Conservation (phyloP, 2,329 filamentous ascomycete species). For the Ophiostoma sp. region DNA sequence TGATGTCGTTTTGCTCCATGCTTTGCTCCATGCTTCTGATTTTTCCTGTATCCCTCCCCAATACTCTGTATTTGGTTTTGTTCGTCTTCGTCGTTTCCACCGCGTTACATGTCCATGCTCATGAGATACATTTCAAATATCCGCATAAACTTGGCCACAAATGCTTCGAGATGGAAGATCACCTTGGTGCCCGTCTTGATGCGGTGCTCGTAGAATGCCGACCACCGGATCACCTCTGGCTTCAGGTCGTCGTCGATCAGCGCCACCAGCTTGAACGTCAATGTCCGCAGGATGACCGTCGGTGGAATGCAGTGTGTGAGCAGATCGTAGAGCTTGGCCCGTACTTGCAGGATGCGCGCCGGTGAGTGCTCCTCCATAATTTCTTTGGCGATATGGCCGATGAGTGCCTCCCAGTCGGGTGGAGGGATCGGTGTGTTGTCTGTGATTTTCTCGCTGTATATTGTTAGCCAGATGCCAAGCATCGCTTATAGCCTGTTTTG, state of each 20-base stretch:
- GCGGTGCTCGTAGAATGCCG: constrained; percentile 94
- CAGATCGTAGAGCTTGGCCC: constrained; percentile 94
- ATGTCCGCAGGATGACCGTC: constrained; percentile 88
- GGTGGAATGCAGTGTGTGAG: constrained; percentile 96
- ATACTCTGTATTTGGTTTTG: background rate
- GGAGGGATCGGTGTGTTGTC: constrained; percentile 88
- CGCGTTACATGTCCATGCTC: constrained; percentile 70
- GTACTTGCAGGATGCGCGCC: constrained; percentile 79
- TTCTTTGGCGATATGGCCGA: constrained; percentile 84
- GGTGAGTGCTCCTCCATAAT: constrained; percentile 94
- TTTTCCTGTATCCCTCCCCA: background rate
- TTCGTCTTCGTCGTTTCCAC: background rate
- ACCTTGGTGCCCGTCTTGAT: constrained; percentile 91
- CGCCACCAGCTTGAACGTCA: constrained; percentile 89
- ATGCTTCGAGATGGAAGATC: constrained; percentile 97
- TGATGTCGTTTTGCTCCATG: background rate
- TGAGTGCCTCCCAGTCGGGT: constrained; percentile 94
- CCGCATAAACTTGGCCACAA: constrained; percentile 98
- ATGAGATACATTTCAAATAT: constrained; percentile 88
- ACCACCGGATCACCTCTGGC: constrained; percentile 91
- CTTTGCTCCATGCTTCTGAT: background rate
- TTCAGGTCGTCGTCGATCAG: constrained; percentile 88
- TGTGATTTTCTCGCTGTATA: constrained; percentile 76
- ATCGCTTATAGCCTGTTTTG: background rate
- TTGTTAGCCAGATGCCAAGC: constrained; percentile 7